Percentiles rank a stretch among this genome's conserved stretches.
phyloP scores from a whole-genome alignment of 352 stramenopile species.

The Globisporangium nunn region DNA sequence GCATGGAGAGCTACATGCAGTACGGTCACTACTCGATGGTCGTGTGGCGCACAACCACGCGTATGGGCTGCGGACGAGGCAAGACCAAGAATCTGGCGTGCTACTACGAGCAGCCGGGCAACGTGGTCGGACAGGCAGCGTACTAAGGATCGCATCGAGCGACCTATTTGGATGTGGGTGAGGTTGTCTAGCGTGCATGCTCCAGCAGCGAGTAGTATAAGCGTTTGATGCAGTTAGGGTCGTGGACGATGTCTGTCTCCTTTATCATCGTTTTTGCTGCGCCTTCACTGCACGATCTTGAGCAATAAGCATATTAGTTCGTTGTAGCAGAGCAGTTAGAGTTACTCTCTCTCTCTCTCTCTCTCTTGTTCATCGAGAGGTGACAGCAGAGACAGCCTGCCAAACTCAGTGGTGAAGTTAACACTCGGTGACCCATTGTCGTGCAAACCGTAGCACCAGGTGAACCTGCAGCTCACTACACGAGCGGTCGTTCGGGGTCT shows the following conservation, averaged over 20 bases:
- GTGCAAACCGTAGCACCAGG: no score
- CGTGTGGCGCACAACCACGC: conserved; percentile 12
- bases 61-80: conserved; percentile 12
- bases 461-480: no score
- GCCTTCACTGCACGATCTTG: no score
- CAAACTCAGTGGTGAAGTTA: no score
- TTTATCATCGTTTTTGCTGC: background rate
- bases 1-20: conserved; percentile 4
- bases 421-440: no score
- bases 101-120: conserved; percentile 14
- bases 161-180: background rate
- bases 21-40: conserved; percentile 16
- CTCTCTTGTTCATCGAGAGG: no score
- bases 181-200: background rate
- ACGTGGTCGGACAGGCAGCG: conserved; percentile 5
- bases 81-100: conserved; percentile 10
- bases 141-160: background rate
- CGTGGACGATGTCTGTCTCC: background rate
- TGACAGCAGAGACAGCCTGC: no score
- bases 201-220: background rate
- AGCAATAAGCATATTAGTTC: no score
- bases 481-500: no score
- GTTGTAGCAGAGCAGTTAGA: no score
- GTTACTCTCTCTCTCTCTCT: no score
- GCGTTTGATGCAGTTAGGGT: background rate